Conservation (phyloP, 2,329 filamentous ascomycete genomes). For the Dothistroma septosporum region DNA sequence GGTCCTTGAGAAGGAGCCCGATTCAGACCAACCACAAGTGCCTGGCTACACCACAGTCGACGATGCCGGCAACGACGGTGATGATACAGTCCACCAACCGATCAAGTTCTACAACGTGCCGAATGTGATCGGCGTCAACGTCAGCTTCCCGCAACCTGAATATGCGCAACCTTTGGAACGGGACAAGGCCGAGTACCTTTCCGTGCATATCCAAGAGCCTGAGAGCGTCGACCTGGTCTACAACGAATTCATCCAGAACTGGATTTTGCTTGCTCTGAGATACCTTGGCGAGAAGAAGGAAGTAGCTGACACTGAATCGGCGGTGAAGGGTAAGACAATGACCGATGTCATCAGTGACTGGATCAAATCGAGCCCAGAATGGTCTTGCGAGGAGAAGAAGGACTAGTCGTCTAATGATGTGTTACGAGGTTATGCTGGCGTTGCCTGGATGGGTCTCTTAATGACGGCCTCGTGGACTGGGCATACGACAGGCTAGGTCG, state of each 20-base stretch:
- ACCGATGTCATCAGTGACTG: conserved; percentile 57
- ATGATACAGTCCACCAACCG: conserved; percentile 78
- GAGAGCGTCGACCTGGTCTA: conserved; percentile 83
- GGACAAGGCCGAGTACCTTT: conserved; percentile 22
- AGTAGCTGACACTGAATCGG: conserved; percentile 49
- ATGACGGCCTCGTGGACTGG: background rate
- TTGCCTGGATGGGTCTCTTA: background rate
- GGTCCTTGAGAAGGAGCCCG: conserved; percentile 10
- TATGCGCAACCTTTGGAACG: conserved; percentile 9
- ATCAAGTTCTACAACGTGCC: conserved; percentile 74
- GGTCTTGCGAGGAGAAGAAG: conserved; percentile 37
- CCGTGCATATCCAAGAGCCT: conserved; percentile 44
- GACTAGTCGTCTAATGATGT: background rate
- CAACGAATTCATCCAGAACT: conserved; percentile 83
- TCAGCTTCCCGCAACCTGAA: conserved; percentile 53
- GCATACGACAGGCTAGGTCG: background rate
- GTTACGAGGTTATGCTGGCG: background rate
- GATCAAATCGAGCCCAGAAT: conserved; percentile 50
- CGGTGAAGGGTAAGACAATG: conserved; percentile 52
- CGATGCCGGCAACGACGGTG: conserved; percentile 76
- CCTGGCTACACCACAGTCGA: conserved; percentile 88
- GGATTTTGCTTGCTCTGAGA: conserved; percentile 70
- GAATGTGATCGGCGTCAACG: conserved; percentile 72
- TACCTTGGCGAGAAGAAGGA: conserved; percentile 52
- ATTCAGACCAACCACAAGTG: conserved; percentile 33